Base-by-base conservation (phyloP, 1,284 basidiomycete genomes). In the Golubevia sp. region DNA sequence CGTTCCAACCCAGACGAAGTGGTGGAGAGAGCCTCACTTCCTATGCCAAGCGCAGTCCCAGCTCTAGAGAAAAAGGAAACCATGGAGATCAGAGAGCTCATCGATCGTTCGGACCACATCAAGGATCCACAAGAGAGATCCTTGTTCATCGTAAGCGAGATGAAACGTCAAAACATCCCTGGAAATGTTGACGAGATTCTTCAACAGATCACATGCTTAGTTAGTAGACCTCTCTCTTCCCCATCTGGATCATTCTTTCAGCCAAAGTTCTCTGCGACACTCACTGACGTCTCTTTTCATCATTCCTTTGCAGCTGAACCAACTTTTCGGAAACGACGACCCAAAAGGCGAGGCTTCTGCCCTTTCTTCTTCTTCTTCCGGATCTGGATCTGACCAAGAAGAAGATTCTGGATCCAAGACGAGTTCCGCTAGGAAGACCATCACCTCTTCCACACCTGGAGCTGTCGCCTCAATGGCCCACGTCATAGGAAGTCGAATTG, bases 191-290 rank as follows among this genome's bases (percentile, higher is more conserved):
- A 71, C 24, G 62, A 66, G 54, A 68, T 68, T 5, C 64, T 69
- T 20, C 70, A 67, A 20, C 67, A 69, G 26, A 56, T 71, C 49
- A 71, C 70, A 15, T 71, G 70, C 67, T 64, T 71, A 44, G 38
- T 44, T 8, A 44, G 38, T 44, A n/a, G n/a, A n/a, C n/a, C n/a
- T n/a, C n/a, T n/a, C n/a, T 44, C 11, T 44, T 44, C 18, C 38
- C 18, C 18, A 44, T 44, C 18, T 44, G 18, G 38, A 44, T 13
- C 18, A 8, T 8, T 18, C 38, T 44, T 44, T 44, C 38, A n/a
- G n/a, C n/a, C n/a, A n/a, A n/a, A n/a, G n/a, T n/a, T n/a, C n/a
- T n/a, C n/a, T n/a, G n/a, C n/a, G n/a, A n/a, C n/a, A n/a, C n/a
- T n/a, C n/a, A n/a, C n/a, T n/a, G n/a, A n/a, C n/a, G 38, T 44